Evolutionary conservation across 768 basidiomycete genomes (phyloP).

Genomic region (Zangia roseola): DNA sequence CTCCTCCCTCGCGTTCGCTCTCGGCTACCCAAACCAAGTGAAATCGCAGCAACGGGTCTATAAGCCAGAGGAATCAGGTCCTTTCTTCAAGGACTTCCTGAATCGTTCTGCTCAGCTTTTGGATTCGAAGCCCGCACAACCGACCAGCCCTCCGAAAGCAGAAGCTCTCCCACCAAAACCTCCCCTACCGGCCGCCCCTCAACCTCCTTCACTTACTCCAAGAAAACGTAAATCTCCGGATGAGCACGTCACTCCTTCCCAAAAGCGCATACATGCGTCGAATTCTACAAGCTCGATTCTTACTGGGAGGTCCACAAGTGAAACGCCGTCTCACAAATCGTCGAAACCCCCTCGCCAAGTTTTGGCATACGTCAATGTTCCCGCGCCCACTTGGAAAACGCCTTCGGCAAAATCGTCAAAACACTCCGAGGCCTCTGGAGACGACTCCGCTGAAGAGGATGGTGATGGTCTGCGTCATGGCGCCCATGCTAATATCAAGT

Average conservation of each 20-base stretch:
- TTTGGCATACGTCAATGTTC: conserved; percentile 34
- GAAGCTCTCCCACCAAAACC: conserved; percentile 18
- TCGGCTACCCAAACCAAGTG: conserved; percentile 45
- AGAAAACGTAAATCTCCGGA: conserved; percentile 68
- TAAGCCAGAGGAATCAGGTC: conserved; percentile 55
- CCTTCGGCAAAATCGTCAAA: conserved; percentile 24
- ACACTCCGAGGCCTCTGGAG: conserved; percentile 49
- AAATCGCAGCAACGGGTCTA: conserved; percentile 35
- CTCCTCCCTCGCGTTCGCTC: conserved; percentile 73
- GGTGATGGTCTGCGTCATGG: conserved; percentile 30
- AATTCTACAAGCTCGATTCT: conserved; percentile 12
- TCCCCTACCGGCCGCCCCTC: conserved; percentile 1
- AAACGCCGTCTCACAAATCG: conserved; percentile 26
- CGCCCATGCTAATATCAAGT: conserved; percentile 39
- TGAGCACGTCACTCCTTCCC: conserved; percentile 57
- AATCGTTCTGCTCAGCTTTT: conserved; percentile 45
- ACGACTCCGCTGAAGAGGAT: conserved; percentile 47
- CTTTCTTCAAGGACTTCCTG: conserved; percentile 69
- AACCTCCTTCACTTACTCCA: conserved; percentile 46
- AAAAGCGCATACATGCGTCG: conserved; percentile 51
- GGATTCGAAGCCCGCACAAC: conserved; percentile 24
- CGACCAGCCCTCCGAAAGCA: conserved; percentile 9
- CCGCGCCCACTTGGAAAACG: conserved; percentile 27
- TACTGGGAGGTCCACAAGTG: conserved; percentile 13
- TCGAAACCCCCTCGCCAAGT: conserved; percentile 33